Base-by-base conservation (phyloP, 345 rosid species). In the Eucalyptus globulus region DNA sequence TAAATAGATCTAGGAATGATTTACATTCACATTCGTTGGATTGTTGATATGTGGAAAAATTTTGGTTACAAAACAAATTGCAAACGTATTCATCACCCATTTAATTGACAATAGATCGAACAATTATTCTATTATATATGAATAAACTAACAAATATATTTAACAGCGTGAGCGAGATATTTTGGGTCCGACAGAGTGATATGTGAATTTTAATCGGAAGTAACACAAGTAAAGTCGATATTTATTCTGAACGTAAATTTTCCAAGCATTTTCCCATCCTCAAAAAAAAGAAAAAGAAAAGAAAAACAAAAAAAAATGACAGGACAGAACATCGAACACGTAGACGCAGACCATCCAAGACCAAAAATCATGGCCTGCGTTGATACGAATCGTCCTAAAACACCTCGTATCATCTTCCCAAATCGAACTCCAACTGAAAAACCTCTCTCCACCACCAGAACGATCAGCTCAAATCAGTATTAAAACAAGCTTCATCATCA, bases 1-100 rank as follows among this genome's bases (percentile, higher is more conserved):
- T 53, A 21, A 53, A 4, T 21, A 2, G 58, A 53, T 53, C 0
- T 0, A 0, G 0, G 14, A 58, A 58, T 11, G n/a, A 58, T 58
- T 58, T 12, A 11, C n/a, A 27, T 58, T 27, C 14, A 10, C 14
- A 58, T 0, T 0, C n/a, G 3, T 62, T 29, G 34, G 17, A 29
- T 62, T 29, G 19, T n/a, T 29, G 10, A n/a, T 16, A n/a, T 0
- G 37, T 4, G 9, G 31, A 65, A 65, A n/a, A 29, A 7, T n/a
- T 65, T 65, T 9, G 3, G 0, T 65, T n/a, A n/a, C 37, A 14
- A n/a, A 65, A 65, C 3, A 65, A n/a, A 65, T 1, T n/a, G 37
- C 9, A 7, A 65, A 65, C 0, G 37, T 6, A 7, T 7, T 24
- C 1, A 6, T 65, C 37, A 8, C 19, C 9, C 65, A 58, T 58